Percentiles rank a stretch among this genome's conserved stretches.
phyloP scores from a whole-genome alignment of 148 eudicot species.

The Persicaria tinctoria region DNA sequence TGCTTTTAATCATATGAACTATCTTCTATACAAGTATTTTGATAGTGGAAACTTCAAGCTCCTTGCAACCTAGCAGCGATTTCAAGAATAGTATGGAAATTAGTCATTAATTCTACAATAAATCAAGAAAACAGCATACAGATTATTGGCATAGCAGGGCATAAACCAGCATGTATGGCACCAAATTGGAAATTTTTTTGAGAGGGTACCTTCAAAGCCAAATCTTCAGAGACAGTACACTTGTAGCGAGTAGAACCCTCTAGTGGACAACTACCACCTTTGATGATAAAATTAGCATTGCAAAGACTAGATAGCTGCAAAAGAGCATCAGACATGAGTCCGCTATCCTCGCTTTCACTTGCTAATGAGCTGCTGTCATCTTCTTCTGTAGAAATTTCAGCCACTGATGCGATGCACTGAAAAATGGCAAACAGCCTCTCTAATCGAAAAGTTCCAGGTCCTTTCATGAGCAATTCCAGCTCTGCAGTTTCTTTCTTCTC shows the following conservation, averaged over 20 bases:
- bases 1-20: constrained; percentile 6
- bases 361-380: constrained; percentile 28
- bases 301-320: constrained; percentile 93
- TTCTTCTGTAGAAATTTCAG: constrained; percentile 40
- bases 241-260: constrained; percentile 89
- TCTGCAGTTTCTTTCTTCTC: constrained; percentile 70
- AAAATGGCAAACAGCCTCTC: constrained; percentile 88
- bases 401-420: constrained; percentile 70
- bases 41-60: constrained; percentile 86
- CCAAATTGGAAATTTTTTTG: background rate
- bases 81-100: constrained; percentile 8
- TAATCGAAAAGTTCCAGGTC: constrained; percentile 91
- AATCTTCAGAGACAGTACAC: constrained; percentile 73
- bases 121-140: background rate
- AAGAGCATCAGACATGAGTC: constrained; percentile 68
- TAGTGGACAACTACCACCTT: constrained; percentile 83
- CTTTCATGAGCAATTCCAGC: constrained; percentile 72
- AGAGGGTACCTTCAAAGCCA: constrained; percentile 68
- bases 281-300: constrained; percentile 84
- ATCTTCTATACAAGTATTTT: constrained; percentile 64
- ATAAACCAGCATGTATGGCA: background rate
- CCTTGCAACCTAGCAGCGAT: constrained; percentile 60
- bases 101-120: background rate
- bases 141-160: too few species aligned
- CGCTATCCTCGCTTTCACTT: constrained; percentile 28